Base-by-base conservation (phyloP, 1,284 basidiomycete species). In the Cerioporus squamosus region DNA sequence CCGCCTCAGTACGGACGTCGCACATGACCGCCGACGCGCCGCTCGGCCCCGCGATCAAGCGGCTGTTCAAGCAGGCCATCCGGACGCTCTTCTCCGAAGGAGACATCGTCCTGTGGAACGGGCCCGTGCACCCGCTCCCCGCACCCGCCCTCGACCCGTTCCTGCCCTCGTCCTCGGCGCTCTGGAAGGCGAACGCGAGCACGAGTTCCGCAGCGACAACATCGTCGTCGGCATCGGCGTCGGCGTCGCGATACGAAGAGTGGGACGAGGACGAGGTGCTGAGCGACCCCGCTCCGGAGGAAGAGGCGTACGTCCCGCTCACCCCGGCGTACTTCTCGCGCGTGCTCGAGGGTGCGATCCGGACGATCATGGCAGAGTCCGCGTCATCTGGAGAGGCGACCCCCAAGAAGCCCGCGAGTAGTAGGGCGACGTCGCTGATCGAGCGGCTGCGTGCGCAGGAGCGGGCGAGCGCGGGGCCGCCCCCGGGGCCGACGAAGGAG, bases 231-330 rank as follows among this genome's bases (percentile, higher is more conserved):
- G 53, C 46, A 23, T 51, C 44, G 24, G 40, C 57, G n/a, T 39
- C 31, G 15, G 33, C 33, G 15, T 36, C 33, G 33, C 33, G 33
- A 33, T 61, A 71, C 5, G 69, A 70, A n/a, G 72, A 73, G 7
- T 75, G 74, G 15, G 76, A 79, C 20, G 75, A 76, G 3, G 75
- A 74, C 15, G 79, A 74, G 14, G 76, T 79, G 45, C 69, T 87
- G 44, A 88, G 88, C n/a, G 89, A 90, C 56, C 83, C 87, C 0
- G 72, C 72, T 9, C 58, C 71, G 0, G 71, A 78, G 44, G 88
- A 91, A 63, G 87, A 89, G 64, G 78, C 83, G 0, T 92, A 90
- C 62, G 66, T 89, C 14, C 77, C 87, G 2, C 75, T 91, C 18
- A 85, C 82, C 9, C 72, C 85, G 0, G 68, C 67, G 1, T 79